A percentile compares a stretch with the other conserved stretches of the same genome.
These are phyloP conservation scores for Halophytophthora polymorphica DNA, from an alignment of 352 stramenopile genomes.

Conservation along the genomic window DNA sequence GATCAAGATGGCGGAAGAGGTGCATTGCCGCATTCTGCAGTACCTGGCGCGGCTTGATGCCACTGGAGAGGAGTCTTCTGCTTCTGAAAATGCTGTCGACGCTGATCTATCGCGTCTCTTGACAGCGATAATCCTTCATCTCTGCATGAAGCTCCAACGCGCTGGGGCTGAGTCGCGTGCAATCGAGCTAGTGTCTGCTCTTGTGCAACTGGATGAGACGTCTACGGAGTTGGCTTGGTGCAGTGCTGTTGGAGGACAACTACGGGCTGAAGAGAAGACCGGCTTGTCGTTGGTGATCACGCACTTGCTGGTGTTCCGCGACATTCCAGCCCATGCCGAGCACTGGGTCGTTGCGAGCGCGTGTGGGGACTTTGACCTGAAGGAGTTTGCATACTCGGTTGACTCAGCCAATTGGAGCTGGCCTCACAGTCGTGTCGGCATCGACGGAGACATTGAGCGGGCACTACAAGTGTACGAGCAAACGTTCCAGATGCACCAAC, in stretches of 20 bases:
- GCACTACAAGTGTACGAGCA: conserved; percentile 23
- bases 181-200: conserved; percentile 20
- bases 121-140: conserved; percentile 27
- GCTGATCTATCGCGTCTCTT: conserved; percentile 27
- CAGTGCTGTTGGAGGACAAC: conserved; percentile 13
- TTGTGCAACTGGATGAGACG: conserved; percentile 19
- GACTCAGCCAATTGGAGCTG: conserved; percentile 13
- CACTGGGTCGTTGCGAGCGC: conserved; percentile 26
- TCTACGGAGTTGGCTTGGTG: conserved; percentile 24
- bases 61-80: conserved; percentile 2
- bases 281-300: conserved; percentile 17
- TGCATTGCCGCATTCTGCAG: conserved; percentile 36
- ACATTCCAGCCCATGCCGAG: conserved; percentile 24
- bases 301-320: conserved; percentile 25
- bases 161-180: conserved; percentile 23
- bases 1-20: conserved; percentile 21
- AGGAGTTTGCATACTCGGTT: conserved; percentile 23
- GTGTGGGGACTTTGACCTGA: conserved; percentile 18
- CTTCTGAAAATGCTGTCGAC: not conserved
- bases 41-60: conserved; percentile 17
- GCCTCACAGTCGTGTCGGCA: not conserved
- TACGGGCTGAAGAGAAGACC: conserved; percentile 22
- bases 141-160: conserved; percentile 33
- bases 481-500: conserved; percentile 19
- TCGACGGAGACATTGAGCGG: conserved; percentile 3